Evolutionary conservation across 2,329 filamentous ascomycete species (phyloP).

Genomic region (Trichothecium roseum): DNA sequence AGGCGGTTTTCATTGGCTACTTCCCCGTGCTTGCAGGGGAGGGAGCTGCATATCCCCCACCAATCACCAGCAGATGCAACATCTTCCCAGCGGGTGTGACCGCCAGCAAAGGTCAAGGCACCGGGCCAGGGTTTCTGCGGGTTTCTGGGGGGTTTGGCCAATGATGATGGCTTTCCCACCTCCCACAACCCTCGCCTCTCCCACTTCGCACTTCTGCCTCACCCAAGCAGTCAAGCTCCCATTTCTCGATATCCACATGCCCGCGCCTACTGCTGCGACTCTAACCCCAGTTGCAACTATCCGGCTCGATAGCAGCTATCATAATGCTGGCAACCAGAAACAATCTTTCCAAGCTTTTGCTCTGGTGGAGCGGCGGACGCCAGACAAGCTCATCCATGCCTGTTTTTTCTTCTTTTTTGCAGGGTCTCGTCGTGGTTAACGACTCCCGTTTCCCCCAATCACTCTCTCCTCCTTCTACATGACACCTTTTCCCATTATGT

Average conservation of each 20-base stretch:
- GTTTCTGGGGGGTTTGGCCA: not conserved
- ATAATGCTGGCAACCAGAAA: not conserved
- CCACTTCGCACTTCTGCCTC: not conserved
- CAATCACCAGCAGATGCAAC: not conserved
- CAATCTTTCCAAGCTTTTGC: not conserved
- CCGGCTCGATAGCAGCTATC: too few species aligned
- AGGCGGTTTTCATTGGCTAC: slow-evolving; percentile 1
- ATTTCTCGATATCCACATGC: not conserved
- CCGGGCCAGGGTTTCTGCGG: too few species aligned
- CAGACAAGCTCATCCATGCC: too few species aligned
- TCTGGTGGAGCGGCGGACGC: too few species aligned
- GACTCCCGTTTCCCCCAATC: slow-evolving; percentile 1
- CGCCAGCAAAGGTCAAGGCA: too few species aligned
- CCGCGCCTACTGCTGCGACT: not conserved
- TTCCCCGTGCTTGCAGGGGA: not conserved
- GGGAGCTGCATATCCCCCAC: too few species aligned
- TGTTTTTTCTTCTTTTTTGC: too few species aligned
- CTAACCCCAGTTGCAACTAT: too few species aligned
- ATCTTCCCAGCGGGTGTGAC: not conserved
- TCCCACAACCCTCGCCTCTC: not conserved
- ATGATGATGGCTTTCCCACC: slow-evolving; percentile 1
- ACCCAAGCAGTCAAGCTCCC: not conserved
- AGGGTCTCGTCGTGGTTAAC: too few species aligned
- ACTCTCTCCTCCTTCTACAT: not conserved
- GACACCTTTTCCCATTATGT: not conserved